These are phyloP conservation scores for Toxoplasma gondii DNA, from an alignment of 169 alveolate genomes.

Conservation along the genomic window DNA sequence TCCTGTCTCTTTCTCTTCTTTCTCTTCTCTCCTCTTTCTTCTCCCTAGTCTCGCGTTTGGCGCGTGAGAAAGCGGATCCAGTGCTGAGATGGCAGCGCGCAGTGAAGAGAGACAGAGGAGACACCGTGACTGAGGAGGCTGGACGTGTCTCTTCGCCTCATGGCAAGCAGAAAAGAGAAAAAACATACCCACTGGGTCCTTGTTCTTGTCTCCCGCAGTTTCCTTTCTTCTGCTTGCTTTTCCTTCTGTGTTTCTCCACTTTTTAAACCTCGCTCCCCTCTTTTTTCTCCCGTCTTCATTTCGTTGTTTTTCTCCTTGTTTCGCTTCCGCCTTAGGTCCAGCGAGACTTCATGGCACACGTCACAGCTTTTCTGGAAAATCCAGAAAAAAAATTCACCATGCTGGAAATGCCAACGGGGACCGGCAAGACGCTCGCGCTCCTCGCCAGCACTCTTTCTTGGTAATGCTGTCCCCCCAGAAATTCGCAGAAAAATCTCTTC, in stretches of 20 bases:
- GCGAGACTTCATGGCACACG: not conserved
- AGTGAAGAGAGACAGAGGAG: no score
- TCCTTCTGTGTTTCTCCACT: not conserved
- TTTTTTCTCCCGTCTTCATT: not conserved
- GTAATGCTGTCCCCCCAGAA: not conserved
- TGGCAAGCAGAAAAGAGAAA: not conserved
- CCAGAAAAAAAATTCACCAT: conserved; percentile 27
- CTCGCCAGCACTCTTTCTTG: conserved; percentile 40
- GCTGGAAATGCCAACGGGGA: conserved; percentile 65
- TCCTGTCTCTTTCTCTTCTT: not conserved
- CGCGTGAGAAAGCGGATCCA: no score
- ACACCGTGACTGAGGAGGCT: not conserved
- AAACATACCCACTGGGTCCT: not conserved
- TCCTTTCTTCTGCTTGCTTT: not conserved
- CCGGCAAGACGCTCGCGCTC: conserved; percentile 62
- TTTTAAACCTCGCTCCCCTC: not conserved
- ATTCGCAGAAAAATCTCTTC: no score
- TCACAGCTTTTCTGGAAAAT: not conserved
- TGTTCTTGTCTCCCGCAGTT: not conserved
- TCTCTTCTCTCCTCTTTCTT: not conserved
- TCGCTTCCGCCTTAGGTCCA: not conserved
- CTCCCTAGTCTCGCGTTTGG: not conserved
- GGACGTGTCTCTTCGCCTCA: not conserved
- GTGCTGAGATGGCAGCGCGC: no score
- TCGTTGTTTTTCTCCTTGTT: not conserved